These are phyloP conservation scores for Balansia obtecta DNA, from an alignment of 2,329 filamentous ascomycete genomes.

Conservation along the genomic window DNA sequence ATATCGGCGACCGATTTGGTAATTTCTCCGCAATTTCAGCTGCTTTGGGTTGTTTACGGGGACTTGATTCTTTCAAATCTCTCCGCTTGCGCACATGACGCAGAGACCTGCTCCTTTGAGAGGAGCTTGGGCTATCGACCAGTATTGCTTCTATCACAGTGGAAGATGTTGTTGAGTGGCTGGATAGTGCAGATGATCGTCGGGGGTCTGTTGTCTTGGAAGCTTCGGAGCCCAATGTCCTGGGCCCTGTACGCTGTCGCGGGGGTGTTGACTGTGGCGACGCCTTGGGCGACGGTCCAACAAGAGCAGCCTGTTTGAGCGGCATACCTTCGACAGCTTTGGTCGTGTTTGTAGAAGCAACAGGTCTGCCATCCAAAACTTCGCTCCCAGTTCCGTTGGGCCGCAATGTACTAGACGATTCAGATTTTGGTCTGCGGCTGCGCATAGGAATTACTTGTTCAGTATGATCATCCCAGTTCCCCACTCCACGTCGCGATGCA, in stretches of 20 bases:
- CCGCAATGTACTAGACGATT: neutral
- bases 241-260: constrained; percentile 13
- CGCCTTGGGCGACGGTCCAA: constrained; percentile 23
- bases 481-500: constrained; percentile 32
- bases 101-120: constrained; percentile 39
- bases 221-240: constrained; percentile 25
- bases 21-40: constrained; percentile 7
- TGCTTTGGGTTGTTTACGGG: constrained; percentile 6
- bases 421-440: constrained; percentile 24
- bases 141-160: constrained; percentile 46
- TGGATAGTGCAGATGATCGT: constrained; percentile 42
- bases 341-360: constrained; percentile 39
- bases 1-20: constrained; percentile 14
- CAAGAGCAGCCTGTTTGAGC: constrained; percentile 28
- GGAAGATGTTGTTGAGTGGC: constrained; percentile 38
- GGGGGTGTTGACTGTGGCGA: constrained; percentile 17
- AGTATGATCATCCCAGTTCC: constrained; percentile 43
- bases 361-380: constrained; percentile 33
- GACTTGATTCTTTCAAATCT: constrained; percentile 32
- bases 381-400: constrained; percentile 8
- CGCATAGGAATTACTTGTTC: constrained; percentile 41
- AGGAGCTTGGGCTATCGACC: constrained; percentile 31
- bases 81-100: constrained; percentile 48
- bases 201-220: constrained; percentile 30
- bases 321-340: constrained; percentile 35